Conservation (phyloP, 805 yeast species). For the Monosporozyma yasuniensis region DNA sequence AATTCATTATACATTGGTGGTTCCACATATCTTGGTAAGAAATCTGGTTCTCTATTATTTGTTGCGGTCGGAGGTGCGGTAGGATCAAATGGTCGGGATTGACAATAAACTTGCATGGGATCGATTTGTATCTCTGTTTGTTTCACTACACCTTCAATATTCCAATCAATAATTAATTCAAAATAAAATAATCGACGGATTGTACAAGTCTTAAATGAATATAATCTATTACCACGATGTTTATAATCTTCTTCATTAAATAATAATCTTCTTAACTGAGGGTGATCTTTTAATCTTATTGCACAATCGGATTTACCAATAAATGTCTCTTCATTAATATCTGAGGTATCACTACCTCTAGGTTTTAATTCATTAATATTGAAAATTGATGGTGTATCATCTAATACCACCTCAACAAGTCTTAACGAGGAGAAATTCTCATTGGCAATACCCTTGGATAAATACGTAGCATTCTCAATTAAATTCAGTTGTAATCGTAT, state of each 20-base stretch:
- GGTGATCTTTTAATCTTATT: constrained; percentile 17
- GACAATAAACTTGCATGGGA: constrained; percentile 18
- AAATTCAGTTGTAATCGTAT: constrained; percentile 20
- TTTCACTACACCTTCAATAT: constrained; percentile 11
- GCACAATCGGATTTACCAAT: constrained; percentile 15
- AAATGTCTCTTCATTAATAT: not conserved
- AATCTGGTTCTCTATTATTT: constrained; percentile 6
- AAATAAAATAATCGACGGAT: constrained; percentile 23
- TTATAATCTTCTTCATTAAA: constrained; percentile 28
- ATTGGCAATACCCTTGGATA: constrained; percentile 26
- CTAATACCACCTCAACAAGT: constrained; percentile 13
- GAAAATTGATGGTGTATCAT: not conserved
- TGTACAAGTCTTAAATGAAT: constrained; percentile 25
- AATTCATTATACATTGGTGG: constrained; percentile 22
- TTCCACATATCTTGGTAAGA: constrained; percentile 21
- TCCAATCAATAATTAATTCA: constrained; percentile 24
- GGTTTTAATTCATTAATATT: constrained; percentile 4
- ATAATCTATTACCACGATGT: constrained; percentile 28
- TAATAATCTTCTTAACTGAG: constrained; percentile 13
- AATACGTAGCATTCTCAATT: constrained; percentile 22
- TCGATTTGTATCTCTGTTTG: constrained; percentile 22
- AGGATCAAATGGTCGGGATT: constrained; percentile 1
- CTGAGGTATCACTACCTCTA: not conserved
- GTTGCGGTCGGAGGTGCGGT: too few relatives aligned
- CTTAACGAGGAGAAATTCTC: constrained; percentile 24